These are phyloP conservation scores for Penicillium griseofulvum DNA, from an alignment of 2,329 filamentous ascomycete genomes.

Conservation along the genomic window DNA sequence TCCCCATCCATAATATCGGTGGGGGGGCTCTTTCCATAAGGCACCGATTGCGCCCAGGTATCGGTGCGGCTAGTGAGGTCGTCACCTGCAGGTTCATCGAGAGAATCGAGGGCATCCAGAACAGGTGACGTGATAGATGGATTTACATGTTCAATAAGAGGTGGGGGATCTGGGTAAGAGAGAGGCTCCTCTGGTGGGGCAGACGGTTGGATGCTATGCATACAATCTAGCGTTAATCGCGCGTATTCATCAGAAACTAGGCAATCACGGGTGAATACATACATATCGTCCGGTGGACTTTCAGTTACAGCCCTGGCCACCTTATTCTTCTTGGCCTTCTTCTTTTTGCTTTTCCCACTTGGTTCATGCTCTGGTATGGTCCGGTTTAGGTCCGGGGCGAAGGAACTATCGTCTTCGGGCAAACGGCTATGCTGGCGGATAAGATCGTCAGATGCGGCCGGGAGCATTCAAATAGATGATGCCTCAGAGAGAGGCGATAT, in stretches of 20 bases:
- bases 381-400: constrained; percentile 28
- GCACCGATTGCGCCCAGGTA: constrained; percentile 47
- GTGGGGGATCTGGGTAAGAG: constrained; percentile 29
- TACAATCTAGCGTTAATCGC: constrained; percentile 9
- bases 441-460: constrained; percentile 40
- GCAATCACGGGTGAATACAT: constrained; percentile 17
- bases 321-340: constrained; percentile 40
- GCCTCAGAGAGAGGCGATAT: constrained; percentile 31
- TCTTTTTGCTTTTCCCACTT: constrained; percentile 41
- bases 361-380: constrained; percentile 32
- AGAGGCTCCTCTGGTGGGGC: constrained; percentile 30
- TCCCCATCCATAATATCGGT: constrained; percentile 37
- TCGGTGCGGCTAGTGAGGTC: constrained; percentile 40
- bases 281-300: constrained; percentile 38
- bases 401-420: constrained; percentile 31
- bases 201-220: constrained; percentile 28
- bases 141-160: constrained; percentile 17
- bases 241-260: not conserved
- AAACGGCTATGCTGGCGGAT: constrained; percentile 39
- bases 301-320: constrained; percentile 32
- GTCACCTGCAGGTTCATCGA: constrained; percentile 31
- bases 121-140: constrained; percentile 36
- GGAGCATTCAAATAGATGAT: constrained; percentile 43
- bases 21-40: constrained; percentile 47
- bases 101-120: constrained; percentile 38